Percentiles rank a stretch among this genome's conserved stretches.
phyloP scores from a whole-genome alignment of 2,329 filamentous ascomycete genomes.

The Fusarium keratoplasticum region DNA sequence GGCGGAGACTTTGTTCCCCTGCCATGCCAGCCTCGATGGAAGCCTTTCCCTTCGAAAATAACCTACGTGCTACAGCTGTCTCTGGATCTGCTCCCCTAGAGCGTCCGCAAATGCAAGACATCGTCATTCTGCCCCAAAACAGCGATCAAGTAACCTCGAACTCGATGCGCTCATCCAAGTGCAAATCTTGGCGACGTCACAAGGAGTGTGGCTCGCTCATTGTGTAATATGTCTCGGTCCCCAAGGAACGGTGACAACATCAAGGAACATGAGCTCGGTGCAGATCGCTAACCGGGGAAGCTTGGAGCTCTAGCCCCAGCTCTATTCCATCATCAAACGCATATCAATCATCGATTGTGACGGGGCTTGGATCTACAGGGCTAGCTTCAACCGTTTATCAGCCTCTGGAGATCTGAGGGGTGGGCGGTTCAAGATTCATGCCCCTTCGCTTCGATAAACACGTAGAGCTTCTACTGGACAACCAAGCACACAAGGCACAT shows the following conservation, averaged over 20 bases:
- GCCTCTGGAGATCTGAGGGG: constrained; percentile 1
- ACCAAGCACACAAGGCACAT: background rate
- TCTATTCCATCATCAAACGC: constrained; percentile 34
- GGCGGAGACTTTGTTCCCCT: background rate
- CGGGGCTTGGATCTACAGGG: constrained; percentile 15
- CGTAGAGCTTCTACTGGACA: background rate
- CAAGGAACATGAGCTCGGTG: constrained; percentile 7
- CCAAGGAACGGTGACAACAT: background rate
- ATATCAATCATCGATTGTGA: constrained; percentile 15
- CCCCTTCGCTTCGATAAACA: background rate
- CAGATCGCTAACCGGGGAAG: constrained; percentile 15
- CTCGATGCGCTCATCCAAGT: constrained; percentile 7
- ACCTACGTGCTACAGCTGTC: background rate
- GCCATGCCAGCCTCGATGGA: constrained; percentile 6
- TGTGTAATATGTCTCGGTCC: constrained; percentile 7
- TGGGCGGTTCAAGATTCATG: background rate
- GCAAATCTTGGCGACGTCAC: constrained; percentile 19
- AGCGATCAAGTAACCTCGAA: background rate
- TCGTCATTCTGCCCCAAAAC: background rate
- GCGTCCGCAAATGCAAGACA: background rate
- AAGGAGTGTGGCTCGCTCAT: constrained; percentile 8
- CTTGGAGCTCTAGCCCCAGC: constrained; percentile 11
- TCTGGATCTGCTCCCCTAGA: background rate
- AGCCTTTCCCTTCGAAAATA: background rate
- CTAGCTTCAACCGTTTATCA: constrained; percentile 16